phyloP scores from a whole-genome alignment of 495 filamentous ascomycete genomes.

The Hypoxylon perforatum region DNA sequence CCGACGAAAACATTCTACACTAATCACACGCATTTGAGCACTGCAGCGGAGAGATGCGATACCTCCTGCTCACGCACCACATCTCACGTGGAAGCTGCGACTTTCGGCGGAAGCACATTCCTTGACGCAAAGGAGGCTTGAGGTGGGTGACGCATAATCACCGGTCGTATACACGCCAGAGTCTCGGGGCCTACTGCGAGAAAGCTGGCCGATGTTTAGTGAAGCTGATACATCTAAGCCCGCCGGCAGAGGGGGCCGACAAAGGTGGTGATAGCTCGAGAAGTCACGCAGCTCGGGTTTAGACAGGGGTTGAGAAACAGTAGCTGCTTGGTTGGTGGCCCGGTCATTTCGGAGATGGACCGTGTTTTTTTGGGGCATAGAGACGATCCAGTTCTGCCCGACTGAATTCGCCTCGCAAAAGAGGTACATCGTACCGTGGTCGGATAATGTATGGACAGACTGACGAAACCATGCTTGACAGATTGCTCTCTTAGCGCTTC shows the following conservation, averaged over 20 bases:
- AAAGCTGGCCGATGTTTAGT: conserved; percentile 12
- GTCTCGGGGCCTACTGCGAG: conserved; percentile 7
- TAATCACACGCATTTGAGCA: conserved; percentile 33
- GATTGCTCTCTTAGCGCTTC: conserved; percentile 27
- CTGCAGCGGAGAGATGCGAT: conserved; percentile 18
- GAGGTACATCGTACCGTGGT: conserved; percentile 17
- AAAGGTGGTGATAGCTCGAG: conserved; percentile 9
- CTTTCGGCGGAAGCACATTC: conserved; percentile 19
- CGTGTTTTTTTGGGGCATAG: conserved; percentile 18
- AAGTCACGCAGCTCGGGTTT: conserved; percentile 12
- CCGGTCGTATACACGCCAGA: conserved; percentile 18
- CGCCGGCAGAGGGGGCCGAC: conserved; percentile 18
- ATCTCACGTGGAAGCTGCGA: conserved; percentile 27
- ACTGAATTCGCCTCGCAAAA: conserved; percentile 17
- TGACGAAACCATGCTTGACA: conserved; percentile 25
- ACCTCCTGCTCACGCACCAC: conserved; percentile 24
- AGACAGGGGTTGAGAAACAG: conserved; percentile 26
- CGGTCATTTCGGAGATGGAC: conserved; percentile 5
- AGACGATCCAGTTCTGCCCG: conserved; percentile 20
- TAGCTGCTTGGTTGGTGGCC: conserved; percentile 27
- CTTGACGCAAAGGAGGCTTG: conserved; percentile 19
- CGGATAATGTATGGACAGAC: conserved; percentile 23
- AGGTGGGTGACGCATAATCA: conserved; percentile 23
- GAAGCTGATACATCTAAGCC: conserved; percentile 19
- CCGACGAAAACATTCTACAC: conserved; percentile 22